Percentiles rank a stretch among this genome's conserved stretches.
Evolutionary conservation across 495 filamentous ascomycete species (phyloP).

Genomic region (Astrothelium subdiscretum): DNA sequence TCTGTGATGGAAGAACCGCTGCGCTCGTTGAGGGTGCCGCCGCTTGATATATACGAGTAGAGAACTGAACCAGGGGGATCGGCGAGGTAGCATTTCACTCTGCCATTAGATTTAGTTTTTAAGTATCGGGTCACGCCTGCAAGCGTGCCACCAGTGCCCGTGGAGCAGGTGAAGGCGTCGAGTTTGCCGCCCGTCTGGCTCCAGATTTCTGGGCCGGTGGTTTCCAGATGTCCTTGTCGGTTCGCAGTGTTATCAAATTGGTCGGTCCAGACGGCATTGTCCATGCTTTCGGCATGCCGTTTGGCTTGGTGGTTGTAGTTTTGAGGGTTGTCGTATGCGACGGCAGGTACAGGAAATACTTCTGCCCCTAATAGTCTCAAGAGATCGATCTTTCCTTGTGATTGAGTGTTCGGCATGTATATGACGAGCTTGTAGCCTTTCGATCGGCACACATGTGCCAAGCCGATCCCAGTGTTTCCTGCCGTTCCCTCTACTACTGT

Average conservation of each 20-base stretch:
- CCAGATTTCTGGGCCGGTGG: slow-evolving; percentile 96
- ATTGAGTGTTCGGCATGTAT: slow-evolving; percentile 99
- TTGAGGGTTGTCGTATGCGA: slow-evolving; percentile 87
- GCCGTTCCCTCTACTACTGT: slow-evolving; percentile 96
- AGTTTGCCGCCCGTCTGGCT: slow-evolving; percentile 76
- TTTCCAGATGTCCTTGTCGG: slow-evolving; percentile 87
- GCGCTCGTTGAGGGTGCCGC: slow-evolving; percentile 72
- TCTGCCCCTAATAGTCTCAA: slow-evolving; percentile 87
- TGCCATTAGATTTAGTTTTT: slow-evolving; percentile 67
- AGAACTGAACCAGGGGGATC: slow-evolving; percentile 89
- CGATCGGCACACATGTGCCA: slow-evolving; percentile 90
- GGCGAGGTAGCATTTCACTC: slow-evolving; percentile 81
- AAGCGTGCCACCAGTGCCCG: slow-evolving; percentile 84
- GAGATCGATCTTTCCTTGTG: slow-evolving; percentile 93
- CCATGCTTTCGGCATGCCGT: slow-evolving; percentile 70
- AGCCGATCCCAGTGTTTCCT: slow-evolving; percentile 94
- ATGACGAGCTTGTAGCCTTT: slow-evolving; percentile 92
- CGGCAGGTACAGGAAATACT: slow-evolving; percentile 93
- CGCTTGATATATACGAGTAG: slow-evolving; percentile 80
- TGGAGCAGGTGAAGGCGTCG: slow-evolving; percentile 91
- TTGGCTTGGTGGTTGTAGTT: slow-evolving; percentile 97
- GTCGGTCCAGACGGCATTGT: slow-evolving; percentile 96
- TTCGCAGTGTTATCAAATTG: slow-evolving; percentile 98
- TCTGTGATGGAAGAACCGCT: slow-evolving; percentile 86
- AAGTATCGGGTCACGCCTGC: slow-evolving; percentile 84